These are phyloP conservation scores for Tagetes erecta DNA, from an alignment of 129 eudicot genomes.

Conservation along the genomic window DNA sequence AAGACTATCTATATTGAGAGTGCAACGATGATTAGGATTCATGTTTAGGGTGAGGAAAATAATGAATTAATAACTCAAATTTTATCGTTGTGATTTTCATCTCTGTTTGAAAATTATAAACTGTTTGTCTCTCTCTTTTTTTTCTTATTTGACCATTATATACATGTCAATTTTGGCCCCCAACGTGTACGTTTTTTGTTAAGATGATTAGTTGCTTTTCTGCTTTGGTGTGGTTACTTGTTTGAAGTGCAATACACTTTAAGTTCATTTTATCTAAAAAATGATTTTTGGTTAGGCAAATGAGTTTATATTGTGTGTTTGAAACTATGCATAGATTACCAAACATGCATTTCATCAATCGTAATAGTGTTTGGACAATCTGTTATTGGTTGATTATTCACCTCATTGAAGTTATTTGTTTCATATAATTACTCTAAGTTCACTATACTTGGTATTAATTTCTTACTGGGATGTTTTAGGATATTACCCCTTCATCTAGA, in stretches of 20 bases:
- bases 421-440: neutral
- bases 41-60: neutral
- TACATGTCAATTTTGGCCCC: no score
- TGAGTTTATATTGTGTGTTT: no score
- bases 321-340: neutral
- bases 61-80: neutral
- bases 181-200: no score
- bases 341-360: neutral
- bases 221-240: no score
- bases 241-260: no score
- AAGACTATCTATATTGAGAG: neutral
- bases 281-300: no score
- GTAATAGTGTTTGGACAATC: neutral
- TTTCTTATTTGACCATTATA: no score
- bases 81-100: no score
- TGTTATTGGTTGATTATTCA: neutral
- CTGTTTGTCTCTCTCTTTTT: no score
- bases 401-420: neutral
- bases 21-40: neutral
- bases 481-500: conserved; percentile 43
- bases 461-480: conserved; percentile 34
- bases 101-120: no score
- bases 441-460: neutral
- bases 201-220: no score
- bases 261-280: no score